These are phyloP conservation scores for Mucor piriformis DNA, from an alignment of 371 early-diverging fungal genomes.

Conservation along the genomic window DNA sequence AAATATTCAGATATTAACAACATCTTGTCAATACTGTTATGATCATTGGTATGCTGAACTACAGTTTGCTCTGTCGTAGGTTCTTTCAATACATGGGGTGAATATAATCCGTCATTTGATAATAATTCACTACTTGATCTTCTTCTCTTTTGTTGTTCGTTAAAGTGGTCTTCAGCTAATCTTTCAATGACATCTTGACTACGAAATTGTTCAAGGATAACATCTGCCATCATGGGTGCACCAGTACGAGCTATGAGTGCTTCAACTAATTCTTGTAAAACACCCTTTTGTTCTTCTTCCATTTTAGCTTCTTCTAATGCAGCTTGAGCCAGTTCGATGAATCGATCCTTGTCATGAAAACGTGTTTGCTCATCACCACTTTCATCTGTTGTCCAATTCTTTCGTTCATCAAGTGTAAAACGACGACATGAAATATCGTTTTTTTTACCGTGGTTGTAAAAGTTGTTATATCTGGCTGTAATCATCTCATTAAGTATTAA, in stretches of 20 bases:
- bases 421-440: constrained; percentile 15
- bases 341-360: constrained; percentile 28
- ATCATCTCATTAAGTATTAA: constrained; percentile 11
- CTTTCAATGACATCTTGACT: constrained; percentile 47
- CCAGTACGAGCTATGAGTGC: constrained; percentile 35
- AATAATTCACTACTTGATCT: background rate
- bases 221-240: constrained; percentile 34
- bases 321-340: constrained; percentile 43
- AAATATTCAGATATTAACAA: constrained; percentile 31
- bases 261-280: constrained; percentile 39
- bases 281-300: constrained; percentile 43
- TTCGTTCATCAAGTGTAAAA: constrained; percentile 17
- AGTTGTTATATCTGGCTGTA: constrained; percentile 15
- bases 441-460: background rate
- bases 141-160: constrained; percentile 18
- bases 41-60: background rate
- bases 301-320: constrained; percentile 40
- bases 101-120: background rate
- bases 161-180: constrained; percentile 32
- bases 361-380: constrained; percentile 22
- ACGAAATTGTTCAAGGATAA: constrained; percentile 34
- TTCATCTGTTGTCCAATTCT: constrained; percentile 26
- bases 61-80: constrained; percentile 9
- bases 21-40: constrained; percentile 6
- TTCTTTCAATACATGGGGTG: constrained; percentile 11